A percentile compares a stretch with the other conserved stretches of the same genome.
phyloP scores from a whole-genome alignment of 176 grass and related monocot species.

The Oryza meridionalis region DNA sequence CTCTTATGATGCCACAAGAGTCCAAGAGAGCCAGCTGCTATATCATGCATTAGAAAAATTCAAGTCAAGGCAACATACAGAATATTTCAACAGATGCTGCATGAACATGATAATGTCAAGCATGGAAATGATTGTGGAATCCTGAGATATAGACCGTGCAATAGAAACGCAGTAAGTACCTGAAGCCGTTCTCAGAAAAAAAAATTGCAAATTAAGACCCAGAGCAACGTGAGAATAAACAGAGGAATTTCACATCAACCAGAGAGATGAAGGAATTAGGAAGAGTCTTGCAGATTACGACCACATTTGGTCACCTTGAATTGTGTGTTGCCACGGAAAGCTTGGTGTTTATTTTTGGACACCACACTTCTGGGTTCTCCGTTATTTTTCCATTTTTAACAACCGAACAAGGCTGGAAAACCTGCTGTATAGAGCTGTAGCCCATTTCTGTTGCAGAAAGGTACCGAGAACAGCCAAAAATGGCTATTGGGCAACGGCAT shows the following conservation, averaged over 20 bases:
- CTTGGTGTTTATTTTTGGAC: conserved; percentile 53
- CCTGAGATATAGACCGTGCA: neutral
- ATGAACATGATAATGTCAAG: neutral
- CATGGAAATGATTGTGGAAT: neutral
- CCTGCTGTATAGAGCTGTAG: neutral
- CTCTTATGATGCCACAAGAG: conserved; percentile 32
- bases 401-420: neutral
- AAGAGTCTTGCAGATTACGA: neutral
- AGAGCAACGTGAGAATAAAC: neutral
- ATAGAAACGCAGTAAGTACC: conserved; percentile 8
- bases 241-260: conserved; percentile 1
- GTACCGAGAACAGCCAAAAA: neutral
- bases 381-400: neutral
- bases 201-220: conserved; percentile 42
- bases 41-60: conserved; percentile 50
- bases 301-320: conserved; percentile 32
- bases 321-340: conserved; percentile 30
- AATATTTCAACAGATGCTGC: neutral
- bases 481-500: neutral
- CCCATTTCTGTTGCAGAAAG: neutral
- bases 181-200: conserved; percentile 42
- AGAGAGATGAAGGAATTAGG: conserved; percentile 16
- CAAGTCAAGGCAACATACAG: neutral
- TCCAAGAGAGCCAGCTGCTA: conserved; percentile 43
- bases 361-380: neutral